Evolutionary conservation across 2,329 filamentous ascomycete genomes (phyloP).

Genomic region (Microcyclospora pomicola): DNA sequence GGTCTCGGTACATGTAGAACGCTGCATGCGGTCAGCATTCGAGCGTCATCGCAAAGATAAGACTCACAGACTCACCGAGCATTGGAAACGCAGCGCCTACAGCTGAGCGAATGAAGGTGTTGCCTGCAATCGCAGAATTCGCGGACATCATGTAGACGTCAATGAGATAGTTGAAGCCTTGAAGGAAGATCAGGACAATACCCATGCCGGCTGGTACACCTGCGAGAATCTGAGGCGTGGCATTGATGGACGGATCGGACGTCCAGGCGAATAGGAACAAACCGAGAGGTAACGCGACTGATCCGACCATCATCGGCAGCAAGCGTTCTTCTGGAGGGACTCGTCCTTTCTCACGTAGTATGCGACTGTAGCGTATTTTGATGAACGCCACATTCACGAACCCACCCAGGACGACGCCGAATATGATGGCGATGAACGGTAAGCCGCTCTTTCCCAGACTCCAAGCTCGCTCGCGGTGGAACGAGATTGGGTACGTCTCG

Average conservation of each 20-base stretch:
- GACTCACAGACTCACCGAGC: conserved; percentile 4
- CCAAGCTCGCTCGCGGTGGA: conserved; percentile 14
- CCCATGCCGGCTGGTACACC: conserved; percentile 28
- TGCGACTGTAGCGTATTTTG: conserved; percentile 2
- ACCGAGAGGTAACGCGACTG: conserved; percentile 32
- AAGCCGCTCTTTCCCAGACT: conserved; percentile 20
- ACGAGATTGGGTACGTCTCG: conserved; percentile 17
- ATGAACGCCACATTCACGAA: conserved; percentile 7
- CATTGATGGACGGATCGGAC: conserved; percentile 27
- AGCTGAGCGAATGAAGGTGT: conserved; percentile 22
- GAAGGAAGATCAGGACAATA: conserved; percentile 33
- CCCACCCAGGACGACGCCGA: conserved; percentile 25
- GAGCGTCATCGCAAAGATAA: conserved; percentile 1
- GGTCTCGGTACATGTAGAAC: conserved; percentile 20
- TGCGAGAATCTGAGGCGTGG: conserved; percentile 30
- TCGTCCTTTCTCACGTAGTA: conserved; percentile 1
- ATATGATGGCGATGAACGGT: conserved; percentile 30
- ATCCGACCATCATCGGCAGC: conserved; percentile 37
- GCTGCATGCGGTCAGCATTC: conserved; percentile 13
- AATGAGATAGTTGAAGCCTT: conserved; percentile 32
- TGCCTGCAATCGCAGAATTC: conserved; percentile 21
- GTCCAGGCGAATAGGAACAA: conserved; percentile 44
- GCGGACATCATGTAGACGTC: conserved; percentile 29
- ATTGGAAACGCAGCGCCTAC: conserved; percentile 26
- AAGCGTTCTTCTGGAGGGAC: conserved; percentile 33